Percentiles rank a stretch among this genome's conserved stretches.
phyloP scores from a whole-genome alignment of 768 basidiomycete genomes.

The Ephemerocybe angulata region DNA sequence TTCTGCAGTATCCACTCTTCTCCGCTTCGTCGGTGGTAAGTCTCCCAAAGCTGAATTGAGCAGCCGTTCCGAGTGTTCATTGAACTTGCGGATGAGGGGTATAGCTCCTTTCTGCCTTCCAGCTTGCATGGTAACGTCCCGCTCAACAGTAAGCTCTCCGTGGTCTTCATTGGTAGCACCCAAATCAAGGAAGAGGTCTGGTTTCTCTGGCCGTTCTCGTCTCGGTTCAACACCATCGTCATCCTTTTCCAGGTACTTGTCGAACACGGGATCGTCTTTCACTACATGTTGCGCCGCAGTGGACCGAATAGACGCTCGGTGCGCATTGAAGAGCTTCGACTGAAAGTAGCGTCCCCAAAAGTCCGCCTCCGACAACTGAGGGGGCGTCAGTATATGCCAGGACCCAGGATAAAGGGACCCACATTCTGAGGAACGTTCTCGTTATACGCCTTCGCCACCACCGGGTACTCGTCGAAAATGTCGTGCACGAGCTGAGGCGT shows the following conservation, averaged over 20 bases:
- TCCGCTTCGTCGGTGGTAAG: slow-evolving; percentile 55
- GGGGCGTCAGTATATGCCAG: slow-evolving; percentile 1
- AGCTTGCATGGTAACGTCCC: slow-evolving; percentile 93
- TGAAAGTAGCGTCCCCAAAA: slow-evolving; percentile 99
- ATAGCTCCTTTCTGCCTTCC: slow-evolving; percentile 84
- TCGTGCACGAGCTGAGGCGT: slow-evolving; percentile 91
- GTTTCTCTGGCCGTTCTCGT: slow-evolving; percentile 56
- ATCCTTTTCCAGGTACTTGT: slow-evolving; percentile 92
- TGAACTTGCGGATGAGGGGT: slow-evolving; percentile 94
- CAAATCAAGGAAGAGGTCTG: slow-evolving; percentile 80
- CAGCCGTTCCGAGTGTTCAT: slow-evolving; percentile 91
- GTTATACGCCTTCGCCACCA: slow-evolving; percentile 86
- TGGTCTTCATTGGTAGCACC: slow-evolving; percentile 91
- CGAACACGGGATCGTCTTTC: slow-evolving; percentile 90
- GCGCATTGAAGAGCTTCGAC: slow-evolving; percentile 91
- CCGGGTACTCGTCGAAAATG: slow-evolving; percentile 97
- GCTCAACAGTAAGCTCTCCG: slow-evolving; percentile 85
- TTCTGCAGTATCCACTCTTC: slow-evolving; percentile 41
- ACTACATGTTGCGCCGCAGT: slow-evolving; percentile 80
- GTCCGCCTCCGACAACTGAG: slow-evolving; percentile 80
- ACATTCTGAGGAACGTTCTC: slow-evolving; percentile 91
- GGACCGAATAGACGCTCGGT: slow-evolving; percentile 88
- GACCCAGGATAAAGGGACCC: slow-evolving; percentile 6
- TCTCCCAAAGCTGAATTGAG: slow-evolving; percentile 78
- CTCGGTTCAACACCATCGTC: slow-evolving; percentile 93